Base-by-base conservation (phyloP, 2,329 filamentous ascomycete species). In the Colletotrichum noveboracense region DNA sequence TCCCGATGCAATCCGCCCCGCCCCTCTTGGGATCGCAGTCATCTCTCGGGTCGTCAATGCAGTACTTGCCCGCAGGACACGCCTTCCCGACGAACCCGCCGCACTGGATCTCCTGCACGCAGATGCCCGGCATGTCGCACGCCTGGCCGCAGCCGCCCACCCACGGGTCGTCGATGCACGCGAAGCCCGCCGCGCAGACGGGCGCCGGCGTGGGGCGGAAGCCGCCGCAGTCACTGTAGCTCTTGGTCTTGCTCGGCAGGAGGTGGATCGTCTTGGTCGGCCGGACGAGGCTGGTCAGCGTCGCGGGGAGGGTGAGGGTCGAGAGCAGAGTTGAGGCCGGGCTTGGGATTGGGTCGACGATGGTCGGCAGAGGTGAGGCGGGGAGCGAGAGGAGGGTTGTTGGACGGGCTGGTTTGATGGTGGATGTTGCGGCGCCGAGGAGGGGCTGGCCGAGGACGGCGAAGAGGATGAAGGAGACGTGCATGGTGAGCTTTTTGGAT, bases 51-150 rank as follows among this genome's bases (percentile, higher is more conserved):
- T 74, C 28, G 34, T 85, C 82, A 10, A 83, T 83, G 34, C 83
- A 85, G 26, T 73, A 79, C 56, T 75, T 76, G 18, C 66, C 74
- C 0, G 36, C 24, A 1, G 82, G 81, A 56, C 83, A 85, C n/a
- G 18, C 2, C 1, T 62, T 30, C 1, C 80, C 83, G 1, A 18
- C 10, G 12, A 85, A 75, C 1, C 83, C 83, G 4, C 77, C 77
- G 26, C 83, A 85, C 1, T 34, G 52, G 1, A 61, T 68, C 3
- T 69, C 70, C 7, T 76, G 61, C 2, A 83, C 77, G 60, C 82
- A 86, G 28, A 85, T 84, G 3, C 84, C 84, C 0, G 81, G 81
- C 8, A 24, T 67, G 56, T 85, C 84, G 69, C 84, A 85, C 5
- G 84, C 81, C 80, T 84, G 77, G 9, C 84, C 84, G 56, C 84